A percentile compares a stretch with the other conserved stretches of the same genome.
Conservation (phyloP, 495 filamentous ascomycete species). For the Penicillium egyptiacum region DNA sequence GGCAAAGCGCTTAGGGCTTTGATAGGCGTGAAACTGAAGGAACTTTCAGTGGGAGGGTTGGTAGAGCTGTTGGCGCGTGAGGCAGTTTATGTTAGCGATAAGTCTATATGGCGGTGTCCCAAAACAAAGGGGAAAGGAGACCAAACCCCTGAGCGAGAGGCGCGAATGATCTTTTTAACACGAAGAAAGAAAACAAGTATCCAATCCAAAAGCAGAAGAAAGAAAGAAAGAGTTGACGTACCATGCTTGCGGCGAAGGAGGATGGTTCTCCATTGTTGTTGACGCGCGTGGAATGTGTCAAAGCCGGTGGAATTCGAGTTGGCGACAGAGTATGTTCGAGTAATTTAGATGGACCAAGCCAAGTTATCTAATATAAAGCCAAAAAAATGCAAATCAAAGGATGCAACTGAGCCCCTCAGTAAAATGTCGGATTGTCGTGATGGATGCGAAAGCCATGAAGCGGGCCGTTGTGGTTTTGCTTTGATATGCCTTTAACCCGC, state of each 20-base stretch:
- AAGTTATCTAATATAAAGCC: neutral
- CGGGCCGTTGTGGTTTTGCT: conserved; percentile 9
- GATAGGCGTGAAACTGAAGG: conserved; percentile 43
- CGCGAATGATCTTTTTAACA: too few species aligned
- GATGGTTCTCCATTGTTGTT: conserved; percentile 28
- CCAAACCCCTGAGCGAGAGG: conserved; percentile 1
- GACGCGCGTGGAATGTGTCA: conserved; percentile 36
- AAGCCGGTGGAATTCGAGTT: conserved; percentile 13
- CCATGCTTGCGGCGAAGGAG: conserved; percentile 25
- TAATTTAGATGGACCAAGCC: neutral
- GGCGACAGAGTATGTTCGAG: neutral
- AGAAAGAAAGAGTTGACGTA: conserved; percentile 15
- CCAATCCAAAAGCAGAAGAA: neutral
- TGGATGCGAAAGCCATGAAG: conserved; percentile 5
- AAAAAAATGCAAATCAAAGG: neutral
- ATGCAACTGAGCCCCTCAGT: neutral
- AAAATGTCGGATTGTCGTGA: conserved; percentile 5
- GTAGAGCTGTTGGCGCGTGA: conserved; percentile 13
- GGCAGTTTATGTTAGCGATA: conserved; percentile 18
- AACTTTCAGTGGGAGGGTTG: conserved; percentile 20
- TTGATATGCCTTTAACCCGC: conserved; percentile 4
- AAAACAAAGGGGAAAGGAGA: conserved; percentile 8
- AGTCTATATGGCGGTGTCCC: neutral
- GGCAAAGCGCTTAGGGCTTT: conserved; percentile 35
- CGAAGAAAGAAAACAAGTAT: neutral